phyloP scores from a whole-genome alignment of 2,329 filamentous ascomycete species.

The Cladosporium colombiae region DNA sequence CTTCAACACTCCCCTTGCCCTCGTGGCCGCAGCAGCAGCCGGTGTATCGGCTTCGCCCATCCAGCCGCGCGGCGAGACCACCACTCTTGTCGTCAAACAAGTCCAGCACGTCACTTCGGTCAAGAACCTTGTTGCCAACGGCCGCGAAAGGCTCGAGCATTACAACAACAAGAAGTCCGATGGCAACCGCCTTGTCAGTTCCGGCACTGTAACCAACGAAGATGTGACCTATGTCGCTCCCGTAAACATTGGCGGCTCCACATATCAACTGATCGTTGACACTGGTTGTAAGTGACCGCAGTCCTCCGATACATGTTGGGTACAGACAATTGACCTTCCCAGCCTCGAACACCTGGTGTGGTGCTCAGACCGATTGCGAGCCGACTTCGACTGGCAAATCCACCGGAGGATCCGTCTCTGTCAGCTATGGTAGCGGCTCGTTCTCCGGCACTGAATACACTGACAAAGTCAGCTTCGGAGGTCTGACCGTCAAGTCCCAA shows the following conservation, averaged over 20 bases:
- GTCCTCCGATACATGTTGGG: neutral
- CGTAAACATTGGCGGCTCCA: slow-evolving; percentile 23
- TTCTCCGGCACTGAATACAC: slow-evolving; percentile 27
- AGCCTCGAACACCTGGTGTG: slow-evolving; percentile 29
- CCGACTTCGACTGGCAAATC: slow-evolving; percentile 24
- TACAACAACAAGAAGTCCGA: slow-evolving; percentile 19
- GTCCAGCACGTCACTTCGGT: slow-evolving; percentile 20
- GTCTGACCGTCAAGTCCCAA: slow-evolving; percentile 23
- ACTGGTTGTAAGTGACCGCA: slow-evolving; percentile 24
- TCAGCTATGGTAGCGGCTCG: slow-evolving; percentile 27
- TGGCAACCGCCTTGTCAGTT: slow-evolving; percentile 19
- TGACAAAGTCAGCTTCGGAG: slow-evolving; percentile 24
- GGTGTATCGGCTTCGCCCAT: slow-evolving; percentile 22
- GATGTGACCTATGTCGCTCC: slow-evolving; percentile 26
- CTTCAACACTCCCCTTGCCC: slow-evolving; percentile 22
- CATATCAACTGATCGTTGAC: slow-evolving; percentile 26
- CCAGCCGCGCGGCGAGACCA: slow-evolving; percentile 13
- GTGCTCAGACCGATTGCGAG: slow-evolving; percentile 26
- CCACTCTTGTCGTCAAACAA: slow-evolving; percentile 21
- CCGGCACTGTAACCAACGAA: slow-evolving; percentile 26
- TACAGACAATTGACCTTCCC: slow-evolving; percentile 12
- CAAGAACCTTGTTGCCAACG: slow-evolving; percentile 24
- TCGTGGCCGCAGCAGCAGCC: slow-evolving; percentile 22
- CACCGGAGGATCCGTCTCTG: slow-evolving; percentile 22
- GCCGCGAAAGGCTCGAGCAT: slow-evolving; percentile 21